Base-by-base conservation (phyloP, 176 grass and related monocot species). In the Alloteropsis semialata region DNA sequence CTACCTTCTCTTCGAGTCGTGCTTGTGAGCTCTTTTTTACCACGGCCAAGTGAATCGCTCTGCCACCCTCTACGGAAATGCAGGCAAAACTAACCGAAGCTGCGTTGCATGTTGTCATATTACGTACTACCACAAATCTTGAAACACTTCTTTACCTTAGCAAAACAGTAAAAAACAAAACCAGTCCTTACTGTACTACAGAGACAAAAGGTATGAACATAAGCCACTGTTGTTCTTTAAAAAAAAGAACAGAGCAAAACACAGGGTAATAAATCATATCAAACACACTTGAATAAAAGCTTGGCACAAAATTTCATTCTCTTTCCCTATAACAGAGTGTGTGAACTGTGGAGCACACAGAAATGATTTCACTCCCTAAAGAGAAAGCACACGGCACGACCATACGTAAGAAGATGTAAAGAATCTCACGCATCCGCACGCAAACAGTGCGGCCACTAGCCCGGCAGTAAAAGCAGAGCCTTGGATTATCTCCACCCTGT, bases 11-110 rank as follows among this genome's bases (percentile, higher is more conserved):
- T 24, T 69, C 9, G 15, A 16, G 10, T 76, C 71, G 70, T 39
- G 38, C 28, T 77, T 82, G 44, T 82, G 45, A 30, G 70, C 71
- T 85, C 21, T 16, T 30, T 71, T 79, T 65, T 80, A 64, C 76
- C 36, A 24, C 24, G 54, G 60, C 2, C 4, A 17, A 70, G 30
- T 34, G 76, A 33, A 25, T 68, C 56, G 11, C 69, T 79, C 33
- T 74, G 43, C 6, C 5, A 39, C 56, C 19, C 18, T 33, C 16
- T 16, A 34, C 19, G 19, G 76, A 16, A 65, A 50, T 65, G 42
- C 28, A 65, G 43, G 74, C n/a, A 76, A 59, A 76, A 76, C 54
- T 59, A 59, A 76, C 79, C 36, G 53, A 70, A 81, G 51, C 6
- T 57, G 7, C 25, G 2, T 17, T 46, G 28, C 59, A 16, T 6